Evolutionary conservation across 495 filamentous ascomycete genomes (phyloP), one percentile per base, ranked within the genome.

Genomic region (Poronia punctata): DNA sequence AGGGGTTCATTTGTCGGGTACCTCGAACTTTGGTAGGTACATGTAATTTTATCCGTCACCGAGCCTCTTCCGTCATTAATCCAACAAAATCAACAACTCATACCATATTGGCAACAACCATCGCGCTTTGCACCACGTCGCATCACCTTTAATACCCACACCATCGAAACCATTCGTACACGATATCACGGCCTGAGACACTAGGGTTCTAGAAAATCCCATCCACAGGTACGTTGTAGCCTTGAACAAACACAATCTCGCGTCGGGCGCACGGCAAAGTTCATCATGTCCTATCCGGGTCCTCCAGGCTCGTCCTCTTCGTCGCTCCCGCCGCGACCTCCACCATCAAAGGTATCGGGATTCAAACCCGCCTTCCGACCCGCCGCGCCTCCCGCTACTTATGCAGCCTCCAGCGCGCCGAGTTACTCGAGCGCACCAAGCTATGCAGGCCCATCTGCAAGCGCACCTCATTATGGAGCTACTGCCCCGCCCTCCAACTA

Each of bases 271-370:
- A 49, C 62, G 72, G 67, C 70, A 72, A 74, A 78, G 67, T 88
- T 88, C 84, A 88, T 84, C 82, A 93, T 94, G 88, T 82, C 88
- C 64, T 88, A 88, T 74, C 84, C 86, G 56, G 84, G 85, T 54
- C 86, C 86, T 81, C 85, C 88, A 84, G 86, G 87, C 82, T 75
- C 83, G 55, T 77, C 73, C 52, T 62, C 64, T 43, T 63, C 53
- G 41, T 77, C 84, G 36, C 82, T 96, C 24, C 89, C 89, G 34
- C 79, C 89, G 34, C 83, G 87, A 19, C 88, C 88, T 20, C 88
- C 88, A 12, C 78, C 80, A 20, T 65, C 82, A 23, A 69, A 79
- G 18, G 62, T 70, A 24, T 62, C 76, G 18, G 63, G 74, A 32
- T 78, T 78, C 62, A 74, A 81, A 45, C 71, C 77, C 28, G 67